A percentile compares a stretch with the other conserved stretches of the same genome.
These are phyloP conservation scores for Colletotrichum sp. DNA, from an alignment of 2,329 filamentous ascomycete genomes.

Conservation along the genomic window DNA sequence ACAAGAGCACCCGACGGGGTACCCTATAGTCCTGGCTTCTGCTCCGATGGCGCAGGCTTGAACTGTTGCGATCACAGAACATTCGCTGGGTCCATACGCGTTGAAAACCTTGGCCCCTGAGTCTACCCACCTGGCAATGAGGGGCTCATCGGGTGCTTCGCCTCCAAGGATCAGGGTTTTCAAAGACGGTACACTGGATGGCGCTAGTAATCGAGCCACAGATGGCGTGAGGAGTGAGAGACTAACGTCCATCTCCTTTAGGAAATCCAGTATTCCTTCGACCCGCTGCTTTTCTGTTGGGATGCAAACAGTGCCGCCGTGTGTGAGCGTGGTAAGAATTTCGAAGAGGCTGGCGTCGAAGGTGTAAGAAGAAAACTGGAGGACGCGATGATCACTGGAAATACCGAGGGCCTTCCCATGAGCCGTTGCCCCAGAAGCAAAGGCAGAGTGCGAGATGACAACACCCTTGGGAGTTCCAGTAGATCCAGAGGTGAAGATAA, in stretches of 20 bases:
- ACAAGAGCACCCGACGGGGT: conserved; percentile 18
- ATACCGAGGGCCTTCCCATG: conserved; percentile 10
- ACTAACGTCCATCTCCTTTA: background rate
- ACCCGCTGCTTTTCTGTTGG: conserved; percentile 41
- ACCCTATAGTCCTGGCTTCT: conserved; percentile 22
- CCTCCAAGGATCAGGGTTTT: conserved; percentile 3
- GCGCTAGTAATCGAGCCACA: conserved; percentile 1
- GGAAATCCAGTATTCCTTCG: conserved; percentile 9
- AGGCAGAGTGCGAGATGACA: conserved; percentile 30
- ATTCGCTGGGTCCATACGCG: conserved; percentile 32
- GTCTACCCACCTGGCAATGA: conserved; percentile 27
- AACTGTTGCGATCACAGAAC: conserved; percentile 53
- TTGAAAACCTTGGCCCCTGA: conserved; percentile 25
- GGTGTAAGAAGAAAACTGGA: conserved; percentile 36
- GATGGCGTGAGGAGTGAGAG: conserved; percentile 4
- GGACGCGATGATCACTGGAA: background rate
- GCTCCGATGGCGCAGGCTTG: background rate
- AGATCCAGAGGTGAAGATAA: conserved; percentile 47
- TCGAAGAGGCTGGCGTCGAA: conserved; percentile 43
- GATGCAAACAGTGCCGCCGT: conserved; percentile 44
- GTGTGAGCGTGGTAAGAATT: conserved; percentile 38
- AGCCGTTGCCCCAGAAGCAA: conserved; percentile 22
- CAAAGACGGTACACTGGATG: background rate
- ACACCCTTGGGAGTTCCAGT: conserved; percentile 55
- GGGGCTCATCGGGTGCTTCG: background rate